Evolutionary conservation across 805 yeast species (phyloP), one percentile per base, ranked within the genome.

Genomic region (Candida ortonii): DNA sequence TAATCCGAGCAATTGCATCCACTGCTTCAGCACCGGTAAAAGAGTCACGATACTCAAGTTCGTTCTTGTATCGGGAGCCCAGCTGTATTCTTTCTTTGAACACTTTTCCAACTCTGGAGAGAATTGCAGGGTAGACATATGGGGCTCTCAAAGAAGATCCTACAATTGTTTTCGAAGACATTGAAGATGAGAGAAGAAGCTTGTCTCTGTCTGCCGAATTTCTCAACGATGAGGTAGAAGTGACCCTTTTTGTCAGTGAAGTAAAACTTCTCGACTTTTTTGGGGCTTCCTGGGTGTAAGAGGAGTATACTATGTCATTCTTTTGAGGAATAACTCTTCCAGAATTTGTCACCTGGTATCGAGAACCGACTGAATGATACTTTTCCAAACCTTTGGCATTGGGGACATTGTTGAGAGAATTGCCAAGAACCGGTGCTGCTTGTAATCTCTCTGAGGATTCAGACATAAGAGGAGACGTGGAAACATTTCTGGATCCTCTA

Each of bases 21-120:
- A 93, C 95, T 1, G 97, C 96, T 60, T 86, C 93, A 15, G 85
- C 70, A 21, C 98, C 98, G 0, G 96, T 83, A 53, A 93, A 93
- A 0, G 97, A 81, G 54, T 89, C 94, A 55, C 94, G 83, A 61
- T 88, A 90, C 43, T 87, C 83, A 47, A 89, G 71, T 12, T 96
- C 96, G 62, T 89, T 90, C 55, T 90, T 93, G 55, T 82, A 83
- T 44, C 85, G 78, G 40, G 87, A 86, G 2, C 88, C 84, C 10
- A 84, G 56, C 15, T 75, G 75, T 19, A 88, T 71, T 15, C 78
- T 65, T 40, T 81, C 85, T 44, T 78, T 76, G 59, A 90, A 87
- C 16, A 77, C 72, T 15, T 70, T 73, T 1, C 97, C 95, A 12
- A 93, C 97, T 31, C 78, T 70, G 4, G 96, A 86, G 13, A 93